These are phyloP conservation scores for Bruguiera parviflora DNA, from an alignment of 345 rosid species.

Conservation along the genomic window DNA sequence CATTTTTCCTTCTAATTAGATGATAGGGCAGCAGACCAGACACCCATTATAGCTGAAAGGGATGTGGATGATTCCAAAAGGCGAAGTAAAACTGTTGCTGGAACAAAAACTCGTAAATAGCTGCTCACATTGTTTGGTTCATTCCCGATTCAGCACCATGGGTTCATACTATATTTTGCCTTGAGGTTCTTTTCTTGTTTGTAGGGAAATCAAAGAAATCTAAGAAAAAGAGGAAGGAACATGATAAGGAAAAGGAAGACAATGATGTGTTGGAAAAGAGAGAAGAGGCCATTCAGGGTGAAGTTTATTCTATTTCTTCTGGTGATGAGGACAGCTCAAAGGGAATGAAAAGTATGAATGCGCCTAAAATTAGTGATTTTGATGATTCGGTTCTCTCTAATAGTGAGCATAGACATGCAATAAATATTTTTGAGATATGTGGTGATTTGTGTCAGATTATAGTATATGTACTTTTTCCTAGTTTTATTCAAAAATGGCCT, in stretches of 20 bases:
- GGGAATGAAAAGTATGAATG: conserved; percentile 73
- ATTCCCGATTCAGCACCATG: neutral
- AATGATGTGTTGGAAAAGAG: conserved; percentile 7
- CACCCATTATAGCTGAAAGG: neutral
- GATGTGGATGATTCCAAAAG: neutral
- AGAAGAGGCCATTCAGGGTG: conserved; percentile 13
- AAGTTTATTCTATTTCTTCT: conserved; percentile 59
- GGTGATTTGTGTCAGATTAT: neutral
- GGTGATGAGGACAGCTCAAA: conserved; percentile 63
- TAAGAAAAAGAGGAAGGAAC: conserved; percentile 30
- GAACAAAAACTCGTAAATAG: conserved; percentile 10
- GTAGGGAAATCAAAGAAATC: conserved; percentile 37
- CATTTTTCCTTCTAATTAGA: conserved; percentile 2
- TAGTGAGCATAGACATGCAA: too few relatives aligned
- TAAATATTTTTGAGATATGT: too few relatives aligned
- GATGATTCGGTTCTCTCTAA: too few relatives aligned
- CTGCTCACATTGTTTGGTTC: neutral
- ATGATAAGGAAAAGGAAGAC: conserved; percentile 3
- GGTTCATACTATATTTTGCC: neutral
- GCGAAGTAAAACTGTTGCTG: conserved; percentile 7
- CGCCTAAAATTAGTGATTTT: neutral
- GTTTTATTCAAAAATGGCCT: neutral
- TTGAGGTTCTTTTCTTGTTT: conserved; percentile 8
- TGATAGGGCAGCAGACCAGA: conserved; percentile 11
- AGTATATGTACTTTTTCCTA: neutral